Base-by-base conservation (phyloP, 306 rosid genomes). In the Ziziphus jujuba region DNA sequence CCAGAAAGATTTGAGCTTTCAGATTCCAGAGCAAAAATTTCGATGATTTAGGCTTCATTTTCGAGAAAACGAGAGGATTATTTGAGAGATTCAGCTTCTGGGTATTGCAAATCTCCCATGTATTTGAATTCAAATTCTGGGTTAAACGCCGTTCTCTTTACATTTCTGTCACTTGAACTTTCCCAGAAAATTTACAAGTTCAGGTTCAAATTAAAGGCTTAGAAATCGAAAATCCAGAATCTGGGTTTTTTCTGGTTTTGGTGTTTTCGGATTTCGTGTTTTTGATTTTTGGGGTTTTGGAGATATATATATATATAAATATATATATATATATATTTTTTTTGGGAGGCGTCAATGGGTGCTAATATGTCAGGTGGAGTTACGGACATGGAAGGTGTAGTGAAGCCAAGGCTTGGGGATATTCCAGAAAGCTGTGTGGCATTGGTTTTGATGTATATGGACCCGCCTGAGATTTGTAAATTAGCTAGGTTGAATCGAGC, bases 361-460 rank as follows among this genome's bases (percentile, higher is more conserved):
- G 83, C 87, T 31, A 83, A 63, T 80, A 28, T 85, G 38, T 87
- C 95, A 2, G 69, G 69, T 13, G 78, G 71, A n/a, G 75, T 72
- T 59, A 63, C 72, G 71, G 88, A 82, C 57, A 75, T 28, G 23
- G 92, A 71, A 69, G 70, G 70, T 59, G 20, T 66, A 56, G 13
- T 65, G 56, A 67, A 79, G 76, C 77, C 88, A 19, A 76, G 83
- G 51, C 89, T 92, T 70, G 98, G 85, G 51, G 92, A 87, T 67
- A 72, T 92, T 48, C 98, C 98, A 4, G 96, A 92, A 79, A 84
- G 84, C 59, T 89, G 96, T 74, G 85, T 85, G 63, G 98, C 96
- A 55, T 47, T 81, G 79, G 75, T 89, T 71, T 67, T 92, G 62
- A 77, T 75, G 87, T 43, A 67, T 50, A 60, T 89, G 81, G 92